phyloP scores from a whole-genome alignment of 768 basidiomycete genomes.

The Coprinellus aureogranulatus region DNA sequence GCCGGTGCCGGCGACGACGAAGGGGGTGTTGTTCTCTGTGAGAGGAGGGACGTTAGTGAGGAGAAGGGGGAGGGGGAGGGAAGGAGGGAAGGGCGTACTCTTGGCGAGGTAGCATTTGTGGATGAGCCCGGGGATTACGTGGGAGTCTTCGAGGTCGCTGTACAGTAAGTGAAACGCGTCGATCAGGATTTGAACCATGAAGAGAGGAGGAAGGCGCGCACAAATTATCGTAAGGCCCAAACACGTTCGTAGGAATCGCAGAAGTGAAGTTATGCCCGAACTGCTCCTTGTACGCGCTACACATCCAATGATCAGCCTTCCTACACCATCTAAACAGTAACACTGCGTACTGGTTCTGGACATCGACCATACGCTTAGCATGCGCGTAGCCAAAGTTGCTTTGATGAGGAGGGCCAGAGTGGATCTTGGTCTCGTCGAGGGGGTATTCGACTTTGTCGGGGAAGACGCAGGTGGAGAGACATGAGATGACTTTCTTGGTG shows the following conservation, averaged over 20 bases:
- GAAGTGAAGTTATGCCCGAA: slow-evolving; percentile 94
- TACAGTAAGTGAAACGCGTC: no score
- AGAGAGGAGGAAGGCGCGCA: slow-evolving; percentile 22
- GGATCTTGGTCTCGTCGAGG: slow-evolving; percentile 89
- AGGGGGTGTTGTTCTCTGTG: slow-evolving; percentile 76
- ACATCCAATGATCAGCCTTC: background rate
- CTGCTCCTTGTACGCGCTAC: slow-evolving; percentile 92
- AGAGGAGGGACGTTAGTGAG: background rate
- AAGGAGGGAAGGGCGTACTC: slow-evolving; percentile 42
- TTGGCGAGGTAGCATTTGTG: slow-evolving; percentile 93
- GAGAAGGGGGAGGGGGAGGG: background rate
- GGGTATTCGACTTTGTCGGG: slow-evolving; percentile 94
- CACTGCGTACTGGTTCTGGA: slow-evolving; percentile 80
- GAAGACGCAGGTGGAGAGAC: slow-evolving; percentile 96
- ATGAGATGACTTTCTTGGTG: slow-evolving; percentile 82
- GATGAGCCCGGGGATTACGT: slow-evolving; percentile 92
- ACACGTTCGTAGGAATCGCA: slow-evolving; percentile 97
- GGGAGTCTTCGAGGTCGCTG: slow-evolving; percentile 85
- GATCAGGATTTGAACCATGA: background rate
- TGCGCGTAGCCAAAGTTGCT: slow-evolving; percentile 98
- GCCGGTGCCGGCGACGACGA: slow-evolving; percentile 86
- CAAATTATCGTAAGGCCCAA: slow-evolving; percentile 95
- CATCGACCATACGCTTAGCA: slow-evolving; percentile 93
- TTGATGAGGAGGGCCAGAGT: slow-evolving; percentile 86
- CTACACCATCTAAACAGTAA: background rate